Evolutionary conservation across 345 rosid species (phyloP).

Genomic region (Acer saccharum): DNA sequence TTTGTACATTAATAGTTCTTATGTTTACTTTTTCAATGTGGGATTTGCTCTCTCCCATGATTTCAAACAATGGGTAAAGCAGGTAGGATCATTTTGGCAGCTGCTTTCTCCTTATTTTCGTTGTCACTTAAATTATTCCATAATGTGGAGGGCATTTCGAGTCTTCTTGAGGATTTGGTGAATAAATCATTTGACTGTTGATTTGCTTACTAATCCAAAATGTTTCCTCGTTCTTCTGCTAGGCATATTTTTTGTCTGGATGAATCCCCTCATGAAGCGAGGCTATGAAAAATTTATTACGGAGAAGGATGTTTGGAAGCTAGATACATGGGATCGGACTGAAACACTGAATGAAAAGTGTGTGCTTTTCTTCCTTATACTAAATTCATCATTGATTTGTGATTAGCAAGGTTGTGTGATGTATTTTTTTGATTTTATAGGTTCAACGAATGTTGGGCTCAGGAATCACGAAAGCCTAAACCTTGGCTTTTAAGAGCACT

Average conservation of each 20-base stretch:
- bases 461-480: conserved; percentile 69
- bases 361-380: conserved; percentile 26
- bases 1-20: too few species aligned
- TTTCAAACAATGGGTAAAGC: conserved; percentile 12
- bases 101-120: conserved; percentile 10
- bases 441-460: conserved; percentile 84
- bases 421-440: conserved; percentile 42
- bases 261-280: conserved; percentile 82
- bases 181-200: not conserved
- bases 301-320: conserved; percentile 92
- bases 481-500: conserved; percentile 96
- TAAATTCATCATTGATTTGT: conserved; percentile 20
- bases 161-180: conserved; percentile 8
- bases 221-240: conserved; percentile 17
- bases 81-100: conserved; percentile 3
- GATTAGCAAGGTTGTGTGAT: conserved; percentile 22
- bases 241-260: conserved; percentile 80
- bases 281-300: conserved; percentile 90
- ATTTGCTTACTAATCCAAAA: conserved; percentile 17
- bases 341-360: conserved; percentile 76
- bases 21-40: not conserved
- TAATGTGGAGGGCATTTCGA: not conserved
- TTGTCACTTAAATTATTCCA: conserved; percentile 8
- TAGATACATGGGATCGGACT: conserved; percentile 91
- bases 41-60: not conserved